These are phyloP conservation scores for Vaccinium corymbosum DNA, from an alignment of 148 eudicot species.

Conservation along the genomic window DNA sequence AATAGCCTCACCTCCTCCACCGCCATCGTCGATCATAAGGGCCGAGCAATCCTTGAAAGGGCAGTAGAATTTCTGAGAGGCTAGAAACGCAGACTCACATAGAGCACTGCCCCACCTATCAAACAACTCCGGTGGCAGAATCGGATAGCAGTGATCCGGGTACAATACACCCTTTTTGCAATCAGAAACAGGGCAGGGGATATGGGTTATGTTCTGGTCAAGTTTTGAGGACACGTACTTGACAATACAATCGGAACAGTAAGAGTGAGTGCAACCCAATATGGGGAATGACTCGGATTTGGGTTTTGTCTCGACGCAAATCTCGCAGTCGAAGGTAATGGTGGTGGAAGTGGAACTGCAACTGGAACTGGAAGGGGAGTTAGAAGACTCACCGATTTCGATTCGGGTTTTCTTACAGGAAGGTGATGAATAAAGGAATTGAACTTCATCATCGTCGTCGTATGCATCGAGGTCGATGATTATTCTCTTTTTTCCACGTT, in stretches of 20 bases:
- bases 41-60: conserved; percentile 53
- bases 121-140: conserved; percentile 43
- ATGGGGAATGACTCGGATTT: conserved; percentile 28
- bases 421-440: not conserved
- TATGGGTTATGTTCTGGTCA: conserved; percentile 29
- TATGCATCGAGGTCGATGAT: not conserved
- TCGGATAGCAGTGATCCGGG: conserved; percentile 40
- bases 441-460: conserved; percentile 26
- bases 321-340: conserved; percentile 42
- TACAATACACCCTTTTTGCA: conserved; percentile 35
- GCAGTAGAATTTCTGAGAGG: conserved; percentile 42
- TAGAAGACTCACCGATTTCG: conserved; percentile 40
- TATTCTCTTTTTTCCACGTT: not conserved
- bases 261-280: conserved; percentile 40
- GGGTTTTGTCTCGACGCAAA: conserved; percentile 48
- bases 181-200: conserved; percentile 33
- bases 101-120: conserved; percentile 44
- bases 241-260: conserved; percentile 37
- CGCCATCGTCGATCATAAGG: conserved; percentile 33
- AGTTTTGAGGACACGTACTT: conserved; percentile 43
- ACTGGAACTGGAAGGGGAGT: conserved; percentile 4
- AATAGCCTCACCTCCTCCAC: conserved; percentile 21
- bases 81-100: conserved; percentile 44
- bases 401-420: not conserved
- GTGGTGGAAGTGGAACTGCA: not conserved